Percentiles rank a stretch among this genome's conserved stretches.
Conservation (phyloP, 164 flowering plant genomes). For the Buxus sempervirens region DNA sequence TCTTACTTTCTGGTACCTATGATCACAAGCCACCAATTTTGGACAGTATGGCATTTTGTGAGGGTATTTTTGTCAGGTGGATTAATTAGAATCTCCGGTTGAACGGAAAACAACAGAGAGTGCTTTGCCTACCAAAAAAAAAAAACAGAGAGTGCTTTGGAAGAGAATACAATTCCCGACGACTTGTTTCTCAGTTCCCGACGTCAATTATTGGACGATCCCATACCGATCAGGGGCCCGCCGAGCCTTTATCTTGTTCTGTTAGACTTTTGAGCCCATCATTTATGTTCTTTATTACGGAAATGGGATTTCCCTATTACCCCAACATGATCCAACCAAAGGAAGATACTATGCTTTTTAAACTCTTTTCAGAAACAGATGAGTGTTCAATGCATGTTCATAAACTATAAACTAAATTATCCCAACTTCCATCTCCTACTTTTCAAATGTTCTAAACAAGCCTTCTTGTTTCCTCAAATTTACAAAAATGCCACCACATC, state of each 20-base stretch:
- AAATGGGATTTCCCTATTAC: constrained; percentile 1
- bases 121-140: no score
- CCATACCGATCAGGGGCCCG: constrained; percentile 15
- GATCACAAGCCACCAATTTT: no score
- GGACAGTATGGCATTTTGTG: no score
- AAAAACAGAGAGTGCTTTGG: constrained; percentile 4
- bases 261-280: background rate
- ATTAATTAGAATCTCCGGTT: no score
- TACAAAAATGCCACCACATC: no score
- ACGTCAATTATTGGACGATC: constrained; percentile 12
- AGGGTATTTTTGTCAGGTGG: no score
- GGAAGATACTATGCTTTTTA: background rate
- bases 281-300: constrained; percentile 6
- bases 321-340: constrained; percentile 3
- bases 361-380: background rate
- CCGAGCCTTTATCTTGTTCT: background rate
- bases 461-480: no score
- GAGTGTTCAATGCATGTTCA: background rate
- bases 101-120: no score
- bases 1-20: no score
- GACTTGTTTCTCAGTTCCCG: constrained; percentile 6
- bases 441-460: no score
- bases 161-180: background rate
- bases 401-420: no score
- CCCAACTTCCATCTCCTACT: no score